Percentiles rank a stretch among this genome's conserved stretches.
These are phyloP conservation scores for Megacollybia marginata DNA, from an alignment of 768 basidiomycete species.

Conservation along the genomic window DNA sequence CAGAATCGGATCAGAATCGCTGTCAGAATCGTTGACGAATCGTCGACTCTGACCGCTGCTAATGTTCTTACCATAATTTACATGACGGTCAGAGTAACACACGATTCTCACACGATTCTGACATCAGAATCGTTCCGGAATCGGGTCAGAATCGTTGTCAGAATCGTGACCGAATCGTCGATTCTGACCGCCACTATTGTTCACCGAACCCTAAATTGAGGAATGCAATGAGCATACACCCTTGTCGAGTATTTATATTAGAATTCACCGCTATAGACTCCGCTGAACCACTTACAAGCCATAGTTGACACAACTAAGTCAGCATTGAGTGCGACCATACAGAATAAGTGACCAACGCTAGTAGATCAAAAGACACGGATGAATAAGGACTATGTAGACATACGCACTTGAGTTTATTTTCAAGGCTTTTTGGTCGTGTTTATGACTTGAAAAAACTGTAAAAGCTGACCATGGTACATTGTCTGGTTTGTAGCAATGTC, in stretches of 20 bases:
- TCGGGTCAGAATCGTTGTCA: too few species aligned
- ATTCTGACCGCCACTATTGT: too few species aligned
- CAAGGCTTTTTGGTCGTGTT: background rate
- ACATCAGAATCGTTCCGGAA: too few species aligned
- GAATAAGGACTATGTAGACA: background rate
- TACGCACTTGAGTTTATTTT: slow-evolving; percentile 2
- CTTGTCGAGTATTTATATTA: slow-evolving; percentile 1
- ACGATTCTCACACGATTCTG: too few species aligned
- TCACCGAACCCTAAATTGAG: too few species aligned
- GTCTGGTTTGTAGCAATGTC: slow-evolving; percentile 4
- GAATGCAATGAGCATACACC: slow-evolving; percentile 5
- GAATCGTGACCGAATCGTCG: too few species aligned
- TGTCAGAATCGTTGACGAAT: too few species aligned
- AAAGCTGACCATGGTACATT: slow-evolving; percentile 1
- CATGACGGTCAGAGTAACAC: too few species aligned
- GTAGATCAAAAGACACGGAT: background rate
- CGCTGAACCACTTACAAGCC: background rate
- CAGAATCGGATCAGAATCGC: too few species aligned
- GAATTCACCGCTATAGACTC: background rate
- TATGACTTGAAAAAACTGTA: background rate
- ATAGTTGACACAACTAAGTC: background rate
- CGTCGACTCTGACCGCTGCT: too few species aligned
- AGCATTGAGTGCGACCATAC: background rate
- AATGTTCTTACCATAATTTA: too few species aligned
- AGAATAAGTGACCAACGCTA: slow-evolving; percentile 1